These are phyloP conservation scores for Hypoxylon sp. DNA, from an alignment of 2,329 filamentous ascomycete species.

Conservation along the genomic window DNA sequence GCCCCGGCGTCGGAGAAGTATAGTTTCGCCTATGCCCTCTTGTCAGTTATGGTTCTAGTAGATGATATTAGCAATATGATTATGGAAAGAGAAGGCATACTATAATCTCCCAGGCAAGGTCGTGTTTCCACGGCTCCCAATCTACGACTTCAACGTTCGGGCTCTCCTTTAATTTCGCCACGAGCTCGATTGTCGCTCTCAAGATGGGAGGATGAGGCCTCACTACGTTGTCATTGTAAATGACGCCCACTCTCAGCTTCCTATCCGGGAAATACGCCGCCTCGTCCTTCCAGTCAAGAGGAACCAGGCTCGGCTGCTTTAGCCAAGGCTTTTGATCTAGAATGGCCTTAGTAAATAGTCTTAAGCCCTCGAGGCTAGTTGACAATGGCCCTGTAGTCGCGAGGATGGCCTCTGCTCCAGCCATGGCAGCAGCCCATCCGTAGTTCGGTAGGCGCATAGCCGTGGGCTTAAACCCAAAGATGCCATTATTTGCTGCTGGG, in stretches of 20 bases:
- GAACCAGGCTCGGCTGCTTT: constrained; percentile 45
- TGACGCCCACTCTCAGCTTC: constrained; percentile 72
- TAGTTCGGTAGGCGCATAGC: constrained; percentile 59
- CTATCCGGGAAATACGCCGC: constrained; percentile 44
- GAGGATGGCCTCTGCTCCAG: constrained; percentile 62
- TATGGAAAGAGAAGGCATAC: constrained; percentile 45
- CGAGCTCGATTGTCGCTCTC: constrained; percentile 69
- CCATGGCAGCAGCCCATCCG: constrained; percentile 58
- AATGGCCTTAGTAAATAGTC: constrained; percentile 60
- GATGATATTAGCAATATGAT: background rate
- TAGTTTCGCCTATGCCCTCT: constrained; percentile 54
- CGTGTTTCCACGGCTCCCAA: constrained; percentile 68
- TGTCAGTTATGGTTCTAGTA: constrained; percentile 4
- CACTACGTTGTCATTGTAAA: constrained; percentile 73
- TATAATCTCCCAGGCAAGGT: constrained; percentile 60
- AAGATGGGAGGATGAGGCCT: constrained; percentile 72
- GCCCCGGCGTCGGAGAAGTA: constrained; percentile 74
- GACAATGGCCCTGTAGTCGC: constrained; percentile 68
- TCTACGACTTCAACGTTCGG: constrained; percentile 70
- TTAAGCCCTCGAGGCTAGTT: constrained; percentile 64
- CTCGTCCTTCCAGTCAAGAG: constrained; percentile 46
- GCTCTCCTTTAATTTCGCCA: constrained; percentile 63
- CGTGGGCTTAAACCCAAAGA: constrained; percentile 62
- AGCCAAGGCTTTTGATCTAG: constrained; percentile 50
- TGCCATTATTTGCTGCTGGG: constrained; percentile 64